A percentile compares a stretch with the other conserved stretches of the same genome.
Evolutionary conservation across 768 basidiomycete genomes (phyloP).

Genomic region (Boletus eberwhitei): DNA sequence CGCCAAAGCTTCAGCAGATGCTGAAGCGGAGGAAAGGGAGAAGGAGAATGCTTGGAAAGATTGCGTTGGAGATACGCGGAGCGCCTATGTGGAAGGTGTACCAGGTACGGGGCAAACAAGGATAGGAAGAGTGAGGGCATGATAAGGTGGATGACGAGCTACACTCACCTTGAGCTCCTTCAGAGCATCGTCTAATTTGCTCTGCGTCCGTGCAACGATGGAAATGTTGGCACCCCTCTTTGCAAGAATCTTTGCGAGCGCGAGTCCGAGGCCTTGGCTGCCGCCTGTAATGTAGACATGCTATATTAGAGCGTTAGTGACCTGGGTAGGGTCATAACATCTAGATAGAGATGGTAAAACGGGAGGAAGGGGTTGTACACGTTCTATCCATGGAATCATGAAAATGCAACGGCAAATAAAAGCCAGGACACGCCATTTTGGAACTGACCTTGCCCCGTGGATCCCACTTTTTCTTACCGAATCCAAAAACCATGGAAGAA

Average conservation of each 20-base stretch:
- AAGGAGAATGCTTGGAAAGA: conserved; percentile 64
- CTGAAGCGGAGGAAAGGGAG: conserved; percentile 50
- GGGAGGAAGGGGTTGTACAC: not conserved
- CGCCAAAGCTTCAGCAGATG: conserved; percentile 60
- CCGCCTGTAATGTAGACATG: conserved; percentile 87
- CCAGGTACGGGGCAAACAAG: not conserved
- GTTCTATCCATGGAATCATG: not conserved
- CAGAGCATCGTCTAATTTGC: conserved; percentile 58
- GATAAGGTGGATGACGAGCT: no score
- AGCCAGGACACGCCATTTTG: not conserved
- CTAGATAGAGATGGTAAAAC: not conserved
- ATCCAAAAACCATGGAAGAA: conserved; percentile 19
- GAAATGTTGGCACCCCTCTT: conserved; percentile 76
- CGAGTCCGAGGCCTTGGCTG: conserved; percentile 75
- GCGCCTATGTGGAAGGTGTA: conserved; percentile 35
- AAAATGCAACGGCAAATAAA: not conserved
- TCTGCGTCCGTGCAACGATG: conserved; percentile 76
- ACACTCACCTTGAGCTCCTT: conserved; percentile 58
- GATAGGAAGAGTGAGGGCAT: not conserved
- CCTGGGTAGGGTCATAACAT: not conserved
- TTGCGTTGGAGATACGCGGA: conserved; percentile 55
- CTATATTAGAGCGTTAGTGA: conserved; percentile 36
- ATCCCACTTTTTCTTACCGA: conserved; percentile 42
- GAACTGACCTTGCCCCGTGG: conserved; percentile 40
- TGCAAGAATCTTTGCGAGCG: conserved; percentile 64